phyloP scores from a whole-genome alignment of 345 rosid genomes.

The Aegle marmelos region DNA sequence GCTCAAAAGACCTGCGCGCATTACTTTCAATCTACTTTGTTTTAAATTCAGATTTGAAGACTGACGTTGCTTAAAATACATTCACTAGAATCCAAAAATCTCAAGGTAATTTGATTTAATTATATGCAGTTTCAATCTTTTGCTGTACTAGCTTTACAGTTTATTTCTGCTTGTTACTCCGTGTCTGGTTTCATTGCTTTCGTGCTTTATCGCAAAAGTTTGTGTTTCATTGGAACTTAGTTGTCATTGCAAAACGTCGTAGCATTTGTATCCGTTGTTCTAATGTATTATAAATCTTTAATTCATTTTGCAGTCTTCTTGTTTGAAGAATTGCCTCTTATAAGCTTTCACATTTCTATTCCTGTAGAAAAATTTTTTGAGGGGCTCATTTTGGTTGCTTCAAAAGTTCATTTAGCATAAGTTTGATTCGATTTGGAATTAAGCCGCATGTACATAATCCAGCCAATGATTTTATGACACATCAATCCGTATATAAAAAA shows the following conservation, averaged over 20 bases:
- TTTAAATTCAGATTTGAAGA: background rate
- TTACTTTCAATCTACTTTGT: background rate
- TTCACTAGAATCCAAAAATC: background rate
- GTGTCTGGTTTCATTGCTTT: background rate
- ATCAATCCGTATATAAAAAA: too few relatives aligned
- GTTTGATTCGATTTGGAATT: background rate
- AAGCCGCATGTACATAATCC: too few relatives aligned
- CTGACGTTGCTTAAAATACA: background rate
- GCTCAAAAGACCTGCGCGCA: too few relatives aligned
- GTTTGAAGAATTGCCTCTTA: constrained; percentile 4
- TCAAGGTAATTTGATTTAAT: too few relatives aligned
- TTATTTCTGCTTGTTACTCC: background rate
- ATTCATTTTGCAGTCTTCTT: background rate
- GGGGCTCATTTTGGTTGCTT: background rate
- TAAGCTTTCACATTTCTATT: background rate
- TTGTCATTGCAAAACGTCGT: background rate
- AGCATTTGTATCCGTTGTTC: background rate
- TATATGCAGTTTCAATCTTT: too few relatives aligned
- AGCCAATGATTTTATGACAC: too few relatives aligned
- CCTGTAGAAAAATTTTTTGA: background rate
- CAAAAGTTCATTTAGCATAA: background rate
- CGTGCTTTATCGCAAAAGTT: background rate
- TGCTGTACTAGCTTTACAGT: too few relatives aligned
- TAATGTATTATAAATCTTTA: background rate
- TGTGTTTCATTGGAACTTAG: background rate